Evolutionary conservation across 345 rosid species (phyloP), one percentile per base, ranked within the genome.

Genomic region (Rhizophora mangle): DNA sequence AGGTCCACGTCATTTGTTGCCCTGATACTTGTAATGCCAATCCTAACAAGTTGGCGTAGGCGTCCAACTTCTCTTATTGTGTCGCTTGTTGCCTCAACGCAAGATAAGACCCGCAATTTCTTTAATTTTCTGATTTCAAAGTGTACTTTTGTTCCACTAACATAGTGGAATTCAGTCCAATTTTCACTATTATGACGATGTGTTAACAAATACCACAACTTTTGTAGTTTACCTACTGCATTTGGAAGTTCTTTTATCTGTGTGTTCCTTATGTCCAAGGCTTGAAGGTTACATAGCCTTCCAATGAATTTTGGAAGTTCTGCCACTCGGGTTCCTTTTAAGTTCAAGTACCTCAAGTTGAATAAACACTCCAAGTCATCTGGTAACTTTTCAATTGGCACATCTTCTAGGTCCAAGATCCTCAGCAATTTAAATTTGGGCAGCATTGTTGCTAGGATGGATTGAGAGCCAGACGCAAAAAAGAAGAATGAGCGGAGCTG

Each of bases 301-400:
- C 79, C 76, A 46, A 80, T 63, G 34, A 75, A 56, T 74, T 65
- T 65, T 24, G 79, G 83, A 32, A 80, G 76, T 30, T 66, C 49
- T 76, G 76, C 72, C 46, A 67, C 77, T 29, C 43, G 54, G 26
- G 85, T 84, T 71, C 76, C 54, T 58, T 47, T 74, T 65, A 81
- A 55, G 66, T 79, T 84, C 63, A 77, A 67, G 62, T 73, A 80
- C 64, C 74, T 82, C 54, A 82, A 73, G 58, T 82, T 82, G 75
- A 84, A 80, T 39, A 82, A 71, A 21, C 7, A 43, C 20, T 52
- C 72, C 36, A 76, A 47, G 15, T 62, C 34, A 13, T 68, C 65
- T 1, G 85, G 79, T 1, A 81, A 69, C 64, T 75, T 66, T 34
- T 6, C 60, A 60, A 84, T 63, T 9, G 72, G 78, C 24, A 62